phyloP scores from a whole-genome alignment of 257 asterid genomes.

The Ophiorrhiza pumila region DNA sequence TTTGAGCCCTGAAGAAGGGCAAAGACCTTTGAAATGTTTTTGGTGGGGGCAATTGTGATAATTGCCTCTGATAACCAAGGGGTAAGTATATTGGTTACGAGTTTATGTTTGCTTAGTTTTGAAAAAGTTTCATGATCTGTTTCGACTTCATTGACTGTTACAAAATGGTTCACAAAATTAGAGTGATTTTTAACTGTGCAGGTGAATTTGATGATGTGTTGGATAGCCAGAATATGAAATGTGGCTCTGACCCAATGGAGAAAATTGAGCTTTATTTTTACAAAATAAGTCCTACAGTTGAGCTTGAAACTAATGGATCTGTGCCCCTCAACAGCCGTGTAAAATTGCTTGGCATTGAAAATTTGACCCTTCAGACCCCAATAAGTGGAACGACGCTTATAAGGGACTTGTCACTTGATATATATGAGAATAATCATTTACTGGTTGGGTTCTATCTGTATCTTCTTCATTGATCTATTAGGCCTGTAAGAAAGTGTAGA shows the following conservation, averaged over 20 bases:
- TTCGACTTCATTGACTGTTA: not conserved
- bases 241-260: conserved; percentile 35
- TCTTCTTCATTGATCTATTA: conserved; percentile 17
- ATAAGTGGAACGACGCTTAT: conserved; percentile 55
- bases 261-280: conserved; percentile 48
- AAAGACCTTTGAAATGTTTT: not conserved
- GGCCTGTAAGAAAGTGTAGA: conserved; percentile 3
- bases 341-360: conserved; percentile 51
- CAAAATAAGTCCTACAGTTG: conserved; percentile 22
- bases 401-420: conserved; percentile 64
- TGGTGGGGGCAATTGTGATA: not conserved
- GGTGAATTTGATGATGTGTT: conserved; percentile 94
- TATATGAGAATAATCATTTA: conserved; percentile 63
- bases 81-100: not conserved
- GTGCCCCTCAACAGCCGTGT: conserved; percentile 27
- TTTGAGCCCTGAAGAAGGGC: not conserved
- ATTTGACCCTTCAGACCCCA: conserved; percentile 75
- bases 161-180: not conserved
- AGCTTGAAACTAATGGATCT: conserved; percentile 50
- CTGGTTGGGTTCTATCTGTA: conserved; percentile 49
- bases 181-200: conserved; percentile 27
- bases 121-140: not conserved
- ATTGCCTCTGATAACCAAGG: not conserved
- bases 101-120: not conserved
- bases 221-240: conserved; percentile 36